A percentile compares a stretch with the other conserved stretches of the same genome.
phyloP scores from a whole-genome alignment of 2,329 filamentous ascomycete species.

The Claviceps sorghi region DNA sequence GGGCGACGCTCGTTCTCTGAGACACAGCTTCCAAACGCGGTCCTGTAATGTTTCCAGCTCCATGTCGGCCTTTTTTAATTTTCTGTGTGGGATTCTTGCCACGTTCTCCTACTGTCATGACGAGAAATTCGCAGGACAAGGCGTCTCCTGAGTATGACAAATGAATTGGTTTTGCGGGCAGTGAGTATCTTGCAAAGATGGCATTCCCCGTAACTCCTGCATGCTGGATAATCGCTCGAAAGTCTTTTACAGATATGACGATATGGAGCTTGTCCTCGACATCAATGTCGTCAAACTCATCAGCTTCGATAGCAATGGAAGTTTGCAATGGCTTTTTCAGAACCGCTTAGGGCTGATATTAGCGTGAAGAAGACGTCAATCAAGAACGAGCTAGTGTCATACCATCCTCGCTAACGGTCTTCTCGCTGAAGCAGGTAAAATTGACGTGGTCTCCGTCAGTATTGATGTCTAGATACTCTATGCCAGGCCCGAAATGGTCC shows the following conservation, averaged over 20 bases:
- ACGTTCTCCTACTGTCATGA: constrained; percentile 66
- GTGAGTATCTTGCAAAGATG: constrained; percentile 54
- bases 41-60: constrained; percentile 16
- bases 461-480: constrained; percentile 68
- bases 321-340: constrained; percentile 70
- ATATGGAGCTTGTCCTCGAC: constrained; percentile 66
- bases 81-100: constrained; percentile 33
- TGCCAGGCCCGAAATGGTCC: constrained; percentile 67
- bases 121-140: constrained; percentile 59
- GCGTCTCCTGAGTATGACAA: constrained; percentile 56
- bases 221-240: constrained; percentile 63
- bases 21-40: constrained; percentile 34
- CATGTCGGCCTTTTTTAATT: constrained; percentile 31
- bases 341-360: constrained; percentile 36
- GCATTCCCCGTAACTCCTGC: constrained; percentile 54
- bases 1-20: constrained; percentile 28
- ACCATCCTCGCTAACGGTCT: constrained; percentile 49
- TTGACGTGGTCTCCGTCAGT: constrained; percentile 59
- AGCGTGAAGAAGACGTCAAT: neutral
- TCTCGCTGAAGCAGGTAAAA: constrained; percentile 72
- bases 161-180: constrained; percentile 56
- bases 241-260: constrained; percentile 70
- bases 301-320: constrained; percentile 59
- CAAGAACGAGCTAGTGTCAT: constrained; percentile 6
- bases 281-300: constrained; percentile 62